phyloP scores from a whole-genome alignment of 176 grass and related monocot species.

The Puccinellia tenuiflora region DNA sequence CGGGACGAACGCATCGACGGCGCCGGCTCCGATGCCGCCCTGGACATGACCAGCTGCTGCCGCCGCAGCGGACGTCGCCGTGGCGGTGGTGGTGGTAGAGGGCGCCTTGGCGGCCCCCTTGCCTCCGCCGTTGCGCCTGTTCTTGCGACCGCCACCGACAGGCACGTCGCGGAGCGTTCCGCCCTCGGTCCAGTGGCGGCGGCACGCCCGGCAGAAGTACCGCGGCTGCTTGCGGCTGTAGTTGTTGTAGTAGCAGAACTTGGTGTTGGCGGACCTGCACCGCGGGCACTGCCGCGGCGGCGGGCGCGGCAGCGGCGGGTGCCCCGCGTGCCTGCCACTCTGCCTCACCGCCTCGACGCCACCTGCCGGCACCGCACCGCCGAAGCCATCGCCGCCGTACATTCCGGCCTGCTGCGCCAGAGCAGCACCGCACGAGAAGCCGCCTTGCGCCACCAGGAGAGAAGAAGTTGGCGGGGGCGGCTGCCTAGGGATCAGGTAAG shows the following conservation, averaged over 20 bases:
- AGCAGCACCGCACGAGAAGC: neutral
- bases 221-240: constrained; percentile 89
- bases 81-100: neutral
- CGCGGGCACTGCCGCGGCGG: constrained; percentile 71
- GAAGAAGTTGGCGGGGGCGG: neutral
- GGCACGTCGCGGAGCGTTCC: constrained; percentile 93
- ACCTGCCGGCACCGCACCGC: neutral
- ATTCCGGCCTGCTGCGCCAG: constrained; percentile 15
- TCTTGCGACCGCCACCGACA: constrained; percentile 84
- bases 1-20: constrained; percentile 32
- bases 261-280: constrained; percentile 79
- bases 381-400: neutral
- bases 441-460: neutral
- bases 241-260: constrained; percentile 99
- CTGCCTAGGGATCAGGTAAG: constrained; percentile 50
- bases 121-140: constrained; percentile 40
- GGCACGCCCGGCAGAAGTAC: constrained; percentile 72
- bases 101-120: constrained; percentile 5
- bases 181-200: constrained; percentile 87
- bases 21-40: neutral
- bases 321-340: constrained; percentile 27
- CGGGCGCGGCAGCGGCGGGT: constrained; percentile 44
- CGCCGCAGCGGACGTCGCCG: neutral
- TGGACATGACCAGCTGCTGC: neutral
- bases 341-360: constrained; percentile 15